Conservation (phyloP, 495 filamentous ascomycete genomes). For the Wilcoxina mikolae region DNA sequence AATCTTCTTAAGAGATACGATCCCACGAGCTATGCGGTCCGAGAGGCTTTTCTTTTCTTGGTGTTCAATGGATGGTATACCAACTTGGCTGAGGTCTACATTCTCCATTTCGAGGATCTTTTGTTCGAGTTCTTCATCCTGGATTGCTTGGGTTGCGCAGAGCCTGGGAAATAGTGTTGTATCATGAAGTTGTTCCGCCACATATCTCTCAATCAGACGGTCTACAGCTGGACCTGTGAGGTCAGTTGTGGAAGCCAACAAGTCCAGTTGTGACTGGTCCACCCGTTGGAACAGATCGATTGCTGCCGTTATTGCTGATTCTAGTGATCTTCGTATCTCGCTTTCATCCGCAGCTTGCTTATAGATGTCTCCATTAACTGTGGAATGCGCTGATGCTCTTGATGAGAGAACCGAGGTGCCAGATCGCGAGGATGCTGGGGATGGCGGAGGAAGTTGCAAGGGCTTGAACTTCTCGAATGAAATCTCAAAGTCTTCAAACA, state of each 20-base stretch:
- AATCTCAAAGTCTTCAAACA: constrained; percentile 78
- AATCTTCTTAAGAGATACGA: constrained; percentile 84
- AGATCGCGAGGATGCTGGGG: constrained; percentile 38
- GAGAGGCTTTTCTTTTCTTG: constrained; percentile 19
- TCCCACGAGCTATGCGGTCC: constrained; percentile 50
- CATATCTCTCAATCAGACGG: constrained; percentile 84
- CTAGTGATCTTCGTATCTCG: constrained; percentile 62
- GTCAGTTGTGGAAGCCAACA: constrained; percentile 83
- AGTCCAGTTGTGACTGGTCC: constrained; percentile 85
- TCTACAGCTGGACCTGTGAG: constrained; percentile 86
- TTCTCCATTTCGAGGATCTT: constrained; percentile 84
- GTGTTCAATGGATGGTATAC: constrained; percentile 40
- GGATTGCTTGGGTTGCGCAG: constrained; percentile 56
- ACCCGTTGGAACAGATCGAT: constrained; percentile 93
- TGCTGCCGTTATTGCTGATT: constrained; percentile 80
- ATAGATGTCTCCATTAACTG: constrained; percentile 22
- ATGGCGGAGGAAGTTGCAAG: constrained; percentile 56
- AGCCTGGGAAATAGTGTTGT: constrained; percentile 69
- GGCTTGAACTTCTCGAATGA: constrained; percentile 54
- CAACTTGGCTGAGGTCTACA: constrained; percentile 88
- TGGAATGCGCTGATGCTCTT: constrained; percentile 18
- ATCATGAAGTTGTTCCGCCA: constrained; percentile 86
- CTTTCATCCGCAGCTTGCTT: constrained; percentile 28
- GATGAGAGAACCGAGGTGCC: constrained; percentile 15
- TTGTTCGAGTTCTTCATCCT: constrained; percentile 81